Percentiles rank a stretch among this genome's conserved stretches.
Conservation (phyloP, 306 rosid species). For the Pueraria montana region DNA sequence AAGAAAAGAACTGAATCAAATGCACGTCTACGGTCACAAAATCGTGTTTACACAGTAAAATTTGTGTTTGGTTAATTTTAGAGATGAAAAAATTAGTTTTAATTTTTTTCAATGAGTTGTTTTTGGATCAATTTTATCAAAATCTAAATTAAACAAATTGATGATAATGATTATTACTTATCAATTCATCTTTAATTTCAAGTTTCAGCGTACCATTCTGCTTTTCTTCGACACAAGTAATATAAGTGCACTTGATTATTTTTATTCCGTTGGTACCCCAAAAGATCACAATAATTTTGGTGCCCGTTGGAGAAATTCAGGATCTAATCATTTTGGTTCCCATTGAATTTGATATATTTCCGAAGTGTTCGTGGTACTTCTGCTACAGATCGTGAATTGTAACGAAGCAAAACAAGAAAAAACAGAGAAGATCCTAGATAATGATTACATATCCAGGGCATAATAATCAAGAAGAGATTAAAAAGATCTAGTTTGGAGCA, state of each 20-base stretch:
- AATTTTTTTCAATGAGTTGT: neutral
- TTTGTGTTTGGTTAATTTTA: neutral
- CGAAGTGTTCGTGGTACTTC: neutral
- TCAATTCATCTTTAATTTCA: neutral
- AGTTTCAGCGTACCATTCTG: neutral
- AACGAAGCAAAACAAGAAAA: neutral
- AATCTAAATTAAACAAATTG: neutral
- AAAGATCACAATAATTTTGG: neutral
- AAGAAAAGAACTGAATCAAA: no score
- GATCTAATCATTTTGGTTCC: neutral
- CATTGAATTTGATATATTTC: slow-evolving; percentile 8
- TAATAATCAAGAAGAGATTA: neutral
- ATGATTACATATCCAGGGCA: neutral
- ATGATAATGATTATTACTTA: neutral
- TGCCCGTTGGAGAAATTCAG: neutral
- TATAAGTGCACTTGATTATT: neutral
- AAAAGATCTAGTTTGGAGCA: neutral
- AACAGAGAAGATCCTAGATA: neutral
- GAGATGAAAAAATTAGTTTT: neutral
- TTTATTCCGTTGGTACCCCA: neutral
- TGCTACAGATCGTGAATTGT: neutral
- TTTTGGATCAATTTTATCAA: neutral
- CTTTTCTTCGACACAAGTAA: slow-evolving; percentile 4
- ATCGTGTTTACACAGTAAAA: neutral
- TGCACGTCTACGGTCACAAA: neutral